Conservation (phyloP, 495 filamentous ascomycete species). For the Elaphomyces granulatus region DNA sequence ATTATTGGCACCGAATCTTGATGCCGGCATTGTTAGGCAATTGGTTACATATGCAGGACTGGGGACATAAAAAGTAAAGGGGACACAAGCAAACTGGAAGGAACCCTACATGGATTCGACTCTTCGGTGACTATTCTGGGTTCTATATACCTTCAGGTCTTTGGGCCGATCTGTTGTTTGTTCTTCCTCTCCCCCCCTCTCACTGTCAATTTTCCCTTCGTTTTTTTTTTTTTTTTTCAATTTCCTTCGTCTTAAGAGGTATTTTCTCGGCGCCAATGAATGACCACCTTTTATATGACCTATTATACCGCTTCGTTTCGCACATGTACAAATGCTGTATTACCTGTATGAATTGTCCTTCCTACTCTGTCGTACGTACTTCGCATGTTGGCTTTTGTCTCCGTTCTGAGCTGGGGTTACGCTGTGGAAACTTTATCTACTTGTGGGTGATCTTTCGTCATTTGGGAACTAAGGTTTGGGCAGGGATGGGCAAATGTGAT, state of each 20-base stretch:
- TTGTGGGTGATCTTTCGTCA: no score
- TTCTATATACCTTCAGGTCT: no score
- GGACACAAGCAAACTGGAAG: no score
- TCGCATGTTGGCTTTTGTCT: not conserved
- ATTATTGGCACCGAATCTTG: slow-evolving; percentile 46
- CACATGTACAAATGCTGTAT: slow-evolving; percentile 4
- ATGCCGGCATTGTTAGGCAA: slow-evolving; percentile 50
- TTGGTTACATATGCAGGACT: slow-evolving; percentile 57
- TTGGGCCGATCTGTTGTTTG: slow-evolving; percentile 3
- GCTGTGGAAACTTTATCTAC: no score
- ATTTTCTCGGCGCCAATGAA: slow-evolving; percentile 7
- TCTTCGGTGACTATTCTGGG: no score
- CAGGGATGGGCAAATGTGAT: no score
- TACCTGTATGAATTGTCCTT: not conserved
- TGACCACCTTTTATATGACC: slow-evolving; percentile 12
- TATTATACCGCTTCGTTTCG: slow-evolving; percentile 4
- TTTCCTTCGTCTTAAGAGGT: slow-evolving; percentile 1
- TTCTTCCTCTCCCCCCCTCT: no score
- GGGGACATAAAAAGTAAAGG: slow-evolving; percentile 26
- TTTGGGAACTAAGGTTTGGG: no score
- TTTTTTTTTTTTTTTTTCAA: no score
- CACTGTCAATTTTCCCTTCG: no score
- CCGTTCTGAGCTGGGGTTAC: no score
- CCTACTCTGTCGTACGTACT: not conserved
- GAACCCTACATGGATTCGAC: no score